Percentiles rank a stretch among this genome's conserved stretches.
Conservation (phyloP, 495 filamentous ascomycete genomes). For the Penicillium cataractarum region DNA sequence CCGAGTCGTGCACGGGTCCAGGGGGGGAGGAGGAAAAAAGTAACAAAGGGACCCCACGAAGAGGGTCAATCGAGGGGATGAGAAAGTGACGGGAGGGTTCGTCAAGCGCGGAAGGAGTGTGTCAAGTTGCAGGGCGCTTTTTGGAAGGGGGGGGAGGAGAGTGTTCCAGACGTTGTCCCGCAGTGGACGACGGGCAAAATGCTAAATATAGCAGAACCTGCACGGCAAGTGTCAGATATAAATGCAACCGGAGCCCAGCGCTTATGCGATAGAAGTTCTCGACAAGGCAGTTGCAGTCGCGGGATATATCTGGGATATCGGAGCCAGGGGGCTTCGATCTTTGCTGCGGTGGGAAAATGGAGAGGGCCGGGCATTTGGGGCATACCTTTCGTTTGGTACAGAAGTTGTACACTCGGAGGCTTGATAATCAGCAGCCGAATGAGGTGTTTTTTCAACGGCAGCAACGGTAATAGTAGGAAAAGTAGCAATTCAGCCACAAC, state of each 20-base stretch:
- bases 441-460: neutral
- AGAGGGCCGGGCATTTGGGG: slow-evolving; percentile 14
- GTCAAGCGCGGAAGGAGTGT: slow-evolving; percentile 11
- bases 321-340: neutral
- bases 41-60: slow-evolving; percentile 11
- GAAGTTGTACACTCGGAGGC: slow-evolving; percentile 5
- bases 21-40: neutral
- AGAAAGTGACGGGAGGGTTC: slow-evolving; percentile 6
- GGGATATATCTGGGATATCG: neutral
- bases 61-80: slow-evolving; percentile 3
- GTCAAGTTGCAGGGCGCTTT: slow-evolving; percentile 7
- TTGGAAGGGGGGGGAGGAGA: slow-evolving; percentile 19
- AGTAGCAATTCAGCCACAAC: neutral
- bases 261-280: slow-evolving; percentile 19
- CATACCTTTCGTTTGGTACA: slow-evolving; percentile 18
- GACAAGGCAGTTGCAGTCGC: neutral
- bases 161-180: slow-evolving; percentile 34
- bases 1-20: slow-evolving; percentile 18
- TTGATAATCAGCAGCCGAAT: slow-evolving; percentile 16
- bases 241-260: slow-evolving; percentile 29
- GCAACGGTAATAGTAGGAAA: slow-evolving; percentile 3
- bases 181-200: slow-evolving; percentile 37
- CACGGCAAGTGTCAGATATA: slow-evolving; percentile 36
- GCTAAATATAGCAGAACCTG: slow-evolving; percentile 49
- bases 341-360: neutral